A percentile compares a stretch with the other conserved stretches of the same genome.
Conservation (phyloP, 2,329 filamentous ascomycete genomes). For the Pseudogymnoascus sp. region DNA sequence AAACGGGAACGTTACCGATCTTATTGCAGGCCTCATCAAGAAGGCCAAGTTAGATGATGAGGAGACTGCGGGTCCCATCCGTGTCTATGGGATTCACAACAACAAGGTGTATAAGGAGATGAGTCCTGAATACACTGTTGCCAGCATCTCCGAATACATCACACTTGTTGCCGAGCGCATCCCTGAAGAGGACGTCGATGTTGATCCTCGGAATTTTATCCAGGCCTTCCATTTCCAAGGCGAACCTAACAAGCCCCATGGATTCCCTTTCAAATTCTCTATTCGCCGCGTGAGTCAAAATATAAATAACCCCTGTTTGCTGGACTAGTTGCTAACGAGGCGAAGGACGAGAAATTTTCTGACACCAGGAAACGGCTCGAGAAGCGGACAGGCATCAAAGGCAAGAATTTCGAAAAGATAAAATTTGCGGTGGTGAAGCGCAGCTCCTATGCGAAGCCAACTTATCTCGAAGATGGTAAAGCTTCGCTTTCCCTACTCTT, state of each 20-base stretch:
- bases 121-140: constrained; percentile 59
- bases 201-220: constrained; percentile 52
- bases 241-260: constrained; percentile 75
- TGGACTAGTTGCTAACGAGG: not conserved
- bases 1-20: constrained; percentile 69
- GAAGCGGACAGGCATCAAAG: constrained; percentile 87
- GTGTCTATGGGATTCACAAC: constrained; percentile 74
- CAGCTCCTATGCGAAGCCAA: constrained; percentile 63
- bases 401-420: constrained; percentile 97
- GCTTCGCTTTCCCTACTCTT: constrained; percentile 12
- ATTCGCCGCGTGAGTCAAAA: constrained; percentile 59
- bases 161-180: constrained; percentile 73
- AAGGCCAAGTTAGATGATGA: constrained; percentile 76
- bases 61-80: constrained; percentile 56
- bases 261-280: constrained; percentile 84
- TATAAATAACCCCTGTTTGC: not conserved
- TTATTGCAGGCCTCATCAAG: constrained; percentile 67
- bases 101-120: constrained; percentile 81
- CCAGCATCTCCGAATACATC: constrained; percentile 78
- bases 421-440: constrained; percentile 80
- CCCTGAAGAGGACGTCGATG: constrained; percentile 61
- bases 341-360: constrained; percentile 71
- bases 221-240: constrained; percentile 88
- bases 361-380: constrained; percentile 94
- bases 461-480: constrained; percentile 83